Evolutionary conservation across 176 grass and related monocot species (phyloP).

Genomic region (Phyllostachys edulis): DNA sequence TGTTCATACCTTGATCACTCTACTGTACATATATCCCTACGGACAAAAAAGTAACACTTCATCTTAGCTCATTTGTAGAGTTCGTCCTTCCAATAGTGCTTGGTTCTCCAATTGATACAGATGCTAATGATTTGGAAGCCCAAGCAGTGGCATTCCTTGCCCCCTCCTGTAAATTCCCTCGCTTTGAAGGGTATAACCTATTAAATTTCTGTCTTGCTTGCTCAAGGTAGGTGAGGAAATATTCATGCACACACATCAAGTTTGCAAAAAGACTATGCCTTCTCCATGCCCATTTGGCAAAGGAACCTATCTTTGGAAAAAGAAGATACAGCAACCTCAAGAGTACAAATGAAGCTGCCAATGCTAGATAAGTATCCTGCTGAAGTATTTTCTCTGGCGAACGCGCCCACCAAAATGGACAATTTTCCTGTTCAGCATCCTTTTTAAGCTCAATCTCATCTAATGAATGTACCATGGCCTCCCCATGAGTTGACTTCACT

Average conservation of each 20-base stretch:
- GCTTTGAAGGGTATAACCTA: conserved; percentile 69
- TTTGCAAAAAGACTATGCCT: conserved; percentile 61
- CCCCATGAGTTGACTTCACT: conserved; percentile 38
- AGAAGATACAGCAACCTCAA: conserved; percentile 65
- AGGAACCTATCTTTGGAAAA: conserved; percentile 63
- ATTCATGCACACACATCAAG: conserved; percentile 54
- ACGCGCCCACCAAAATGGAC: conserved; percentile 90
- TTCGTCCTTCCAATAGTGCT: conserved; percentile 58
- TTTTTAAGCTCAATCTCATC: conserved; percentile 49
- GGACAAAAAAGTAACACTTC: conserved; percentile 50
- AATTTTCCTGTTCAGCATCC: conserved; percentile 65
- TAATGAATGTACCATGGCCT: conserved; percentile 46
- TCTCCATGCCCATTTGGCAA: conserved; percentile 63
- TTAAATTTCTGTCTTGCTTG: conserved; percentile 59
- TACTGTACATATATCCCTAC: conserved; percentile 64
- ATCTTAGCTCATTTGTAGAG: conserved; percentile 64
- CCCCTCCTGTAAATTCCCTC: conserved; percentile 80
- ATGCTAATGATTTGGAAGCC: conserved; percentile 89
- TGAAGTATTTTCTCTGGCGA: conserved; percentile 96
- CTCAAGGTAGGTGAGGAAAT: conserved; percentile 56
- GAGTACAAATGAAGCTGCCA: conserved; percentile 68
- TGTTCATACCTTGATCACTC: conserved; percentile 55
- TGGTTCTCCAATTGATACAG: conserved; percentile 81
- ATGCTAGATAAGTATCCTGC: conserved; percentile 87
- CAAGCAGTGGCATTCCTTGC: conserved; percentile 72